A percentile compares a stretch with the other conserved stretches of the same genome.
These are phyloP conservation scores for Paramecium caudatum DNA, from an alignment of 73 alveolate genomes.

Conservation along the genomic window DNA sequence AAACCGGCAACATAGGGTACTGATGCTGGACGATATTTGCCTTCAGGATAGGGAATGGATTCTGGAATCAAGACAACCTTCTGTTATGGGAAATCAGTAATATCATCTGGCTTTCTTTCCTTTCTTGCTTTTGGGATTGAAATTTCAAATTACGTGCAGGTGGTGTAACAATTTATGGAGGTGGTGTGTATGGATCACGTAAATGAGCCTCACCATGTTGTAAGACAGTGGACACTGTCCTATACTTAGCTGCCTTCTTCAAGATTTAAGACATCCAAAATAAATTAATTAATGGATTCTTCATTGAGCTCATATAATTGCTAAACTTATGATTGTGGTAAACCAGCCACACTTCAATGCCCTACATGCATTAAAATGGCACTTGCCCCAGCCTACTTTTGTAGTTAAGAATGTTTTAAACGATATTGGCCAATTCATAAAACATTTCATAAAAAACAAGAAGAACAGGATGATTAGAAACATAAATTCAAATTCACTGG, in stretches of 20 bases:
- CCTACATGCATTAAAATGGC: slow-evolving; percentile 94
- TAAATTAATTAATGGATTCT: slow-evolving; percentile 54
- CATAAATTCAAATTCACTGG: slow-evolving; percentile 83
- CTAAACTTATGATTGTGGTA: slow-evolving; percentile 90
- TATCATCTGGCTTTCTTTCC: slow-evolving; percentile 85
- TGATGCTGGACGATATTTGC: slow-evolving; percentile 90
- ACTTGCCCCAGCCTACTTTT: slow-evolving; percentile 90
- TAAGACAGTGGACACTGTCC: slow-evolving; percentile 70
- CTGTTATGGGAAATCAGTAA: slow-evolving; percentile 90
- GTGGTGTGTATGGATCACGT: slow-evolving; percentile 72
- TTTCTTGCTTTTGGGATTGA: slow-evolving; percentile 32
- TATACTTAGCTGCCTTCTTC: slow-evolving; percentile 78
- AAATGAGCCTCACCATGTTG: slow-evolving; percentile 78
- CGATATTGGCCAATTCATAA: slow-evolving; percentile 93
- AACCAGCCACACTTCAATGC: slow-evolving; percentile 92
- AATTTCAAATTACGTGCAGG: slow-evolving; percentile 58
- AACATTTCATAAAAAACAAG: slow-evolving; percentile 85
- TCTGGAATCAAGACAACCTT: slow-evolving; percentile 68
- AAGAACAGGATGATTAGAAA: slow-evolving; percentile 75
- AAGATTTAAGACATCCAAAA: slow-evolving; percentile 75
- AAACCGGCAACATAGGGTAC: slow-evolving; percentile 89
- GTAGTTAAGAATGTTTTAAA: slow-evolving; percentile 93
- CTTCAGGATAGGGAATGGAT: slow-evolving; percentile 82
- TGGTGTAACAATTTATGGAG: slow-evolving; percentile 71
- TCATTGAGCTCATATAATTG: slow-evolving; percentile 74